Base-by-base conservation (phyloP, 2,329 filamentous ascomycete species). In the Fragosphaeria purpurea region DNA sequence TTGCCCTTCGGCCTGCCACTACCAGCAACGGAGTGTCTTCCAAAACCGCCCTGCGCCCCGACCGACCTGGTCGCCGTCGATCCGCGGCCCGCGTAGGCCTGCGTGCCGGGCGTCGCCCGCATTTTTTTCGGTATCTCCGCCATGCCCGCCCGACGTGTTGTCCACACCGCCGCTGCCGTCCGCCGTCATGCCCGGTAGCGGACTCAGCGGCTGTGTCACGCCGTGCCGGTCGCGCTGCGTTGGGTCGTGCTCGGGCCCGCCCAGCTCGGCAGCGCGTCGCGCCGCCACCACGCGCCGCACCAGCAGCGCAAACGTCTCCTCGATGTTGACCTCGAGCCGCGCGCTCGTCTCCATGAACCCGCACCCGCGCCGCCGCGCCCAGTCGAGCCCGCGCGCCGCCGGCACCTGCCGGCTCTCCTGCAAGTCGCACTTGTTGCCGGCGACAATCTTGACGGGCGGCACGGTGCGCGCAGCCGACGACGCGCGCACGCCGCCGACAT, bases 281-380 rank as follows among this genome's bases (percentile, higher is more conserved):
- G 70, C 70, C 69, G 83, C 79, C 44, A 78, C 72, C 47, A 84
- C 80, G 47, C 80, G 71, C 32, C 79, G 71, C 42, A 83, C 76
- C 53, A 83, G 78, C 40, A 83, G 73, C 38, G 85, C 86, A 73
- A 93, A 93, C 0, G 86, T 91, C 75, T 93, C 87, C 65, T 93
- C 87, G 55, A 93, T 88, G 64, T 93, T 93, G 57, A 93, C 87
- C 72, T 88, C 86, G 60, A 89, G 79, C 50, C 86, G 72, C 5
- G 87, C 87, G 61, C 84, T 88, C 55, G 87, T 93, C 76, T 93
- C 87, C 87, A 93, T 93, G 69, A 93, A 93, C 40, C 86, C 87
- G 67, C 86, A 91, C 42, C 81, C 81, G 50, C 78, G 73, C 53
- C 71, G 72, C 54, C 85, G 72, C 47, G 87, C 85, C 86, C 87